Evolutionary conservation across 495 filamentous ascomycete genomes (phyloP), one percentile per base, ranked within the genome.

Genomic region (Trichoderma virens): DNA sequence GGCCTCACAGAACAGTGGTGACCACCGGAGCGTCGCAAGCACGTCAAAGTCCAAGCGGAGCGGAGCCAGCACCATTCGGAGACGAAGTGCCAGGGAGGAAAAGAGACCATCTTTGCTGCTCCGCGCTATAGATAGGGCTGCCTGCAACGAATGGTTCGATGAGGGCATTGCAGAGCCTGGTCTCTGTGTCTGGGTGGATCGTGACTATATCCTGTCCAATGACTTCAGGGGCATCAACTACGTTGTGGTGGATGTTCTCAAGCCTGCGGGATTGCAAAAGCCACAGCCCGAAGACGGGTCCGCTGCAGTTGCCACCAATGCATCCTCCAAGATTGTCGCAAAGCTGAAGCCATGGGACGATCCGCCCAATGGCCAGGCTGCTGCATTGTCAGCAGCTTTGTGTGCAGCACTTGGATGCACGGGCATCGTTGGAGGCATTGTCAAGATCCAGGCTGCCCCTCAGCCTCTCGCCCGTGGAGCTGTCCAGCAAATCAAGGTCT

Each of bases 341-440:
- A 85, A 83, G 61, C 70, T 97, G 5, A 72, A 83, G 59, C 74
- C 83, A 1, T 98, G 95, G 95, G 85, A 92, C 38, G 89, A 95
- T 69, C 90, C 92, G 0, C 93, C 93, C 3, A 90, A 95, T 69
- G 84, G 82, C 30, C 84, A 85, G 60, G 91, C 93, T 64, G 82
- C 82, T 65, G 89, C 88, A 20, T 80, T 98, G 34, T 97, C 94
- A 14, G 82, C 86, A 2, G 71, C 86, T 3, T 75, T 98, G 8
- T 92, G 89, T 69, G 83, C 83, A 7, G 81, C 87, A 4, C 81
- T 98, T 34, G 83, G 85, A 11, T 84, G 84, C 31, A 76, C 85
- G 41, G 86, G 85, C 3, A 80, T 96, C 28, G 89, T 96, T 25
- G 94, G 94, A n/a, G 91, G 91, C 18, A 85, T 97, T 64, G 80